Evolutionary conservation across 106 monocot genomes (phyloP).

Genomic region (Hemerocallis citrina): DNA sequence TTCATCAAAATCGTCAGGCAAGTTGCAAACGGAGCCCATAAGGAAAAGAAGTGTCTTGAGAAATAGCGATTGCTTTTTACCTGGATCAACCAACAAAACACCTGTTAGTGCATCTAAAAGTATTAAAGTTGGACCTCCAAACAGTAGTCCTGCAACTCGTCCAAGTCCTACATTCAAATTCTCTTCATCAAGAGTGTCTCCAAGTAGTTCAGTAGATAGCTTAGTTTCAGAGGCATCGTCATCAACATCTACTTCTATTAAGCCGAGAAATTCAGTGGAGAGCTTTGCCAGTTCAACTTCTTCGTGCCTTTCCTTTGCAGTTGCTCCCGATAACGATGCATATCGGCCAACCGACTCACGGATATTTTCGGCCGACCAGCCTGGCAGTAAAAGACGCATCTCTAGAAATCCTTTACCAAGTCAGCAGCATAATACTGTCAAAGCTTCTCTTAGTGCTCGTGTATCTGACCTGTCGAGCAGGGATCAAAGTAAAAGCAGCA

Average conservation of each 20-base stretch:
- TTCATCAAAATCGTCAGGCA: neutral
- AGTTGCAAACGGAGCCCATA: neutral
- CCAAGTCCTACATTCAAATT: constrained; percentile 4
- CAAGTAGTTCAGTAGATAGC: constrained; percentile 8
- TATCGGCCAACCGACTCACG: neutral
- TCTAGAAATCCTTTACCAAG: neutral
- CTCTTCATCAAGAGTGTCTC: neutral
- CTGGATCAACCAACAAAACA: constrained; percentile 4
- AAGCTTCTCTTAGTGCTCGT: neutral
- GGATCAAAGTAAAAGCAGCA: neutral
- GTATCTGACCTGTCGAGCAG: neutral
- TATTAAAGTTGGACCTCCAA: neutral
- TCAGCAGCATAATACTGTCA: neutral
- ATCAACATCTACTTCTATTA: constrained; percentile 9
- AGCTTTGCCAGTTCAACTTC: constrained; percentile 13
- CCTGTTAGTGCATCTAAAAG: constrained; percentile 1
- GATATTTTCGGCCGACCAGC: neutral
- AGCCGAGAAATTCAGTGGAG: constrained; percentile 9
- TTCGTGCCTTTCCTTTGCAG: constrained; percentile 1
- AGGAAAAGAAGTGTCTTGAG: constrained; percentile 2
- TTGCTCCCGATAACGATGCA: neutral
- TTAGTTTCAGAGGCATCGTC: constrained; percentile 3
- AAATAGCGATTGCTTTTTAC: neutral
- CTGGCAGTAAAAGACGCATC: neutral
- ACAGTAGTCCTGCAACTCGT: neutral